These are phyloP conservation scores for Talaromyces proteolyticus DNA, from an alignment of 495 filamentous ascomycete genomes.

Conservation along the genomic window DNA sequence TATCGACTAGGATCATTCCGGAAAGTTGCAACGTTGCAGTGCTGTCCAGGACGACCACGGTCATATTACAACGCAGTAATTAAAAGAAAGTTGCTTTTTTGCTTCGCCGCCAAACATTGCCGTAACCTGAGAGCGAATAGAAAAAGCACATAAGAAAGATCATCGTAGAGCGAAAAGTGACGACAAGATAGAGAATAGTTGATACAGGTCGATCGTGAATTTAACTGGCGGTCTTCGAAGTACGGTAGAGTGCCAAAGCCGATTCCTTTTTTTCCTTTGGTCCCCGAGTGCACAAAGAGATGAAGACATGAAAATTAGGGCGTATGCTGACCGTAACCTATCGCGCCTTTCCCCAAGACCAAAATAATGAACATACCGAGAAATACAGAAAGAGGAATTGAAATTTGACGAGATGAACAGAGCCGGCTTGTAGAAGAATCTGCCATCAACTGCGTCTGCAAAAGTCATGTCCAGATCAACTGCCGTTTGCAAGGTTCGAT, in stretches of 20 bases:
- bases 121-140: constrained; percentile 35
- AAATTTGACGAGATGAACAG: constrained; percentile 1
- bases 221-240: constrained; percentile 3
- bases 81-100: constrained; percentile 26
- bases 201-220: constrained; percentile 7
- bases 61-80: constrained; percentile 46
- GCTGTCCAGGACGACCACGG: constrained; percentile 39
- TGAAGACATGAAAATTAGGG: constrained; percentile 1
- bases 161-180: constrained; percentile 8
- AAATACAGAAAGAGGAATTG: constrained; percentile 7
- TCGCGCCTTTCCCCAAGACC: constrained; percentile 1
- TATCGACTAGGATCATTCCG: constrained; percentile 32
- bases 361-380: constrained; percentile 5
- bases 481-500: constrained; percentile 8
- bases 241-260: constrained; percentile 6
- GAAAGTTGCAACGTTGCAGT: constrained; percentile 36
- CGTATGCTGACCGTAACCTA: constrained; percentile 5
- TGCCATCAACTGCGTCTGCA: constrained; percentile 35
- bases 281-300: constrained; percentile 5
- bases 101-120: constrained; percentile 39
- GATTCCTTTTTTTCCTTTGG: constrained; percentile 1
- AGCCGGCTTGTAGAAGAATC: constrained; percentile 9
- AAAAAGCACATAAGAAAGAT: constrained; percentile 20
- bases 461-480: constrained; percentile 23
- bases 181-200: constrained; percentile 7